Evolutionary conservation across 2,329 filamentous ascomycete genomes (phyloP), one percentile per base, ranked within the genome.

Genomic region (Pseudogymnoascus pannorum): DNA sequence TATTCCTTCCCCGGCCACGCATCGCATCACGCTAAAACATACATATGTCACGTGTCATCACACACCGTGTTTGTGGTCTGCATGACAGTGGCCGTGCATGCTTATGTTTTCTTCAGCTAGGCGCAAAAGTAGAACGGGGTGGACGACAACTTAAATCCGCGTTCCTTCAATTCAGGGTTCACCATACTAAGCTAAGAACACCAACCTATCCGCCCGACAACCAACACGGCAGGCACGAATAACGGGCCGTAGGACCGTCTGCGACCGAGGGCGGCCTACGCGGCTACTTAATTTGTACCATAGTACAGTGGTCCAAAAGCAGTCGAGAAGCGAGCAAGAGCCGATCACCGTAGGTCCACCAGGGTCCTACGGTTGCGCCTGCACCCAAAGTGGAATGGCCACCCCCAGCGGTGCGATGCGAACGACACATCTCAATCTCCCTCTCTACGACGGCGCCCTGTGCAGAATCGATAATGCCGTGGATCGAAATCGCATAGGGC

Each of bases 41-140:
- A 59, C 9, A 44, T 44, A 26, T n/a, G 48, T 54, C 48, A 54
- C 48, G 48, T 54, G 48, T 8, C 48, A 54, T 54, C 24, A n/a
- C 26, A 20, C 48, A 54, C 48, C 48, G n/a, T 31, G 31, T n/a
- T 4, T 12, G 48, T n/a, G n/a, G n/a, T 9, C 26, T 18, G n/a
- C n/a, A 54, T 54, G 48, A 29, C 44, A 14, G 22, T 51, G 22
- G 22, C 29, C 22, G 12, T 51, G 7, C 44, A 16, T 48, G 11
- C 18, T n/a, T 20, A 20, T 5, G 5, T 4, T 42, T 35, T 14
- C 40, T 14, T 44, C 42, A 26, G 22, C n/a, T n/a, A n/a, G n/a
- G n/a, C n/a, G n/a, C n/a, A n/a, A n/a, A n/a, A n/a, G n/a, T n/a
- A n/a, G n/a, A n/a, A n/a, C n/a, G n/a, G n/a, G n/a, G n/a, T n/a